Base-by-base conservation (phyloP, 2,329 filamentous ascomycete species). In the Venturia carpophila region DNA sequence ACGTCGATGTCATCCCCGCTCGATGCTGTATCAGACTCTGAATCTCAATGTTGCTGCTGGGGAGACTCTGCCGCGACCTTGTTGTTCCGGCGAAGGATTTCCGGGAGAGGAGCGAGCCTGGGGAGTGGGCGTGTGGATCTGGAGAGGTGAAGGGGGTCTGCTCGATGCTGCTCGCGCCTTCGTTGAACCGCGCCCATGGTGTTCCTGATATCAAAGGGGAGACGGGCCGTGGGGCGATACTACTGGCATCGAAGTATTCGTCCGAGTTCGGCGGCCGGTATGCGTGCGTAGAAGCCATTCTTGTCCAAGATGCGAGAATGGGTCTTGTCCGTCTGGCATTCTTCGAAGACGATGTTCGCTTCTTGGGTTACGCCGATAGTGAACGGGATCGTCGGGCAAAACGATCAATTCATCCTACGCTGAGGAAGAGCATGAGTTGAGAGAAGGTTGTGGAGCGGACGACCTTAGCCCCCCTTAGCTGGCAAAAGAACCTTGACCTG, bases 11-110 rank as follows among this genome's bases (percentile, higher is more conserved):
- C 49, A 55, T 55, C 24, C 49, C 49, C 1, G 49, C 30, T 10
- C 49, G 49, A 19, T 55, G 24, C 49, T 55, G 49, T 17, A 55
- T 55, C 49, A 55, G 30, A 55, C 49, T 55, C 27, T 55, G 49
- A 55, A 55, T 55, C 49, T 55, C 49, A 6, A 55, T 34, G 30
- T 55, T 3, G 30, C 30, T 55, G 27, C 15, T 17, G 7, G 49
- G 11, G 5, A 55, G 24, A 30, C 11, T 34, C n/a, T 55, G 49
- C 24, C 49, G 49, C 11, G 49, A 55, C 7, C 49, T 27, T 5
- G 24, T 55, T 9, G 49, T 55, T 34, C 17, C 49, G 15, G 49
- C 49, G 11, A 55, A 30, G 27, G 24, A 30, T 55, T 55, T 27
- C 19, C 10, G 24, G 6, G 49, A 55, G 2, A 5, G 13, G 49